Evolutionary conservation across 1,284 basidiomycete genomes (phyloP).

Genomic region (Sparassis latifolia): DNA sequence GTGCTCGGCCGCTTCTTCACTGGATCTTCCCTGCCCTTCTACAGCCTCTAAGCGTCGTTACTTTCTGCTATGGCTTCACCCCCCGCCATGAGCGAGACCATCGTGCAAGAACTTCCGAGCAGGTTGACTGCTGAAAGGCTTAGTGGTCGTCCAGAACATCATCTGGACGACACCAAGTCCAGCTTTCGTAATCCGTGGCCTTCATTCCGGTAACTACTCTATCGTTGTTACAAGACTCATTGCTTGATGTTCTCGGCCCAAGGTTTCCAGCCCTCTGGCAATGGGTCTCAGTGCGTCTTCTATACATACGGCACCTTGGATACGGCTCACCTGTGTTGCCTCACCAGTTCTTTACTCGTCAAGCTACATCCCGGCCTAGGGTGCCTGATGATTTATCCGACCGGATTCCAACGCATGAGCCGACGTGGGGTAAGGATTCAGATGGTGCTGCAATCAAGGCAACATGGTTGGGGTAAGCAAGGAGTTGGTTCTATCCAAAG

Average conservation of each 20-base stretch:
- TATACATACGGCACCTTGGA: no score
- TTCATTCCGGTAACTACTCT: slow-evolving; percentile 17
- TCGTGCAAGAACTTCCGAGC: no score
- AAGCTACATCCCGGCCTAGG: not conserved
- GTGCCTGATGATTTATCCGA: slow-evolving; percentile 15
- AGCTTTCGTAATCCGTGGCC: slow-evolving; percentile 26
- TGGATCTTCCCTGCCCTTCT: no score
- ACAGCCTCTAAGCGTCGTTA: no score
- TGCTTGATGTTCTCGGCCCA: not conserved
- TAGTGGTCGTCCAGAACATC: slow-evolving; percentile 17
- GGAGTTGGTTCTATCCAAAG: not conserved
- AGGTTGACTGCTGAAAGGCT: no score
- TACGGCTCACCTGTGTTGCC: no score
- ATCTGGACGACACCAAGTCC: slow-evolving; percentile 15
- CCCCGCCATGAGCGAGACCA: no score
- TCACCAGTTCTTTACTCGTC: no score
- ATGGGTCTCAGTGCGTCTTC: slow-evolving; percentile 6
- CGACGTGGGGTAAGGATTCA: slow-evolving; percentile 19
- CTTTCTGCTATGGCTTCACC: no score
- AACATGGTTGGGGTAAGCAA: slow-evolving; percentile 54
- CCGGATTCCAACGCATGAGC: slow-evolving; percentile 17
- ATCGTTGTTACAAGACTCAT: not conserved
- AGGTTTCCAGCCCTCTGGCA: not conserved
- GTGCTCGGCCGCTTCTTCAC: no score
- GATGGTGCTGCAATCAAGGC: slow-evolving; percentile 39